Evolutionary conservation across 371 early-diverging fungal species (phyloP).

Genomic region (Mortierella sp.): DNA sequence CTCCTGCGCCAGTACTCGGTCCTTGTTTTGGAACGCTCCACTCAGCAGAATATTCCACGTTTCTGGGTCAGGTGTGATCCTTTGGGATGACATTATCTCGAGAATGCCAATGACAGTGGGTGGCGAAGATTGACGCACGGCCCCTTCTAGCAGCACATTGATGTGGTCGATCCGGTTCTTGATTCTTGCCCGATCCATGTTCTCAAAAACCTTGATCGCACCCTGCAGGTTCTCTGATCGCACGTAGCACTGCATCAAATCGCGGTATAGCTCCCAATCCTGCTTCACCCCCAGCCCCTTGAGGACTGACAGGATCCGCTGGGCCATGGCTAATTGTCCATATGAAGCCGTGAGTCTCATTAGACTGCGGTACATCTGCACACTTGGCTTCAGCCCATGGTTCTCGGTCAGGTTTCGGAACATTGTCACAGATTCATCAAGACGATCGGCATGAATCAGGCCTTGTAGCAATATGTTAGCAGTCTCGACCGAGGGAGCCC

Average conservation of each 20-base stretch:
- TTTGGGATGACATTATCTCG: slow-evolving; percentile 37
- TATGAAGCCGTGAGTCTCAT: slow-evolving; percentile 25
- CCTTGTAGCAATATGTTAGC: slow-evolving; percentile 22
- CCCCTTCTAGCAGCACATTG: slow-evolving; percentile 42
- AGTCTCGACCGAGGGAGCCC: slow-evolving; percentile 24
- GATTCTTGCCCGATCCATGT: slow-evolving; percentile 18
- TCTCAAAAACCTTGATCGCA: slow-evolving; percentile 40
- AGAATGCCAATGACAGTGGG: slow-evolving; percentile 33
- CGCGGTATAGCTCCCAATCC: slow-evolving; percentile 24
- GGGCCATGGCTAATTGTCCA: slow-evolving; percentile 40
- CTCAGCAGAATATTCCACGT: slow-evolving; percentile 41
- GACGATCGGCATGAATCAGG: slow-evolving; percentile 19
- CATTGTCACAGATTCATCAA: slow-evolving; percentile 37
- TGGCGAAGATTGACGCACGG: slow-evolving; percentile 19
- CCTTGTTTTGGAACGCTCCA: slow-evolving; percentile 22
- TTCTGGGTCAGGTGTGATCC: slow-evolving; percentile 21
- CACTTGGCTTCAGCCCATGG: slow-evolving; percentile 26
- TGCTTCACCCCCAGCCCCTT: slow-evolving; percentile 20
- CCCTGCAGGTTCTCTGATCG: slow-evolving; percentile 28
- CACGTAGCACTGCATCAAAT: slow-evolving; percentile 40
- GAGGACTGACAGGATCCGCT: slow-evolving; percentile 28
- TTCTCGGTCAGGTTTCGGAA: slow-evolving; percentile 42
- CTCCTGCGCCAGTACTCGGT: slow-evolving; percentile 14
- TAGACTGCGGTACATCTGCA: slow-evolving; percentile 25
- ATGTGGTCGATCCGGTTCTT: slow-evolving; percentile 21